A percentile compares a stretch with the other conserved stretches of the same genome.
phyloP scores from a whole-genome alignment of 805 yeast species.

The Candida stauntonica region DNA sequence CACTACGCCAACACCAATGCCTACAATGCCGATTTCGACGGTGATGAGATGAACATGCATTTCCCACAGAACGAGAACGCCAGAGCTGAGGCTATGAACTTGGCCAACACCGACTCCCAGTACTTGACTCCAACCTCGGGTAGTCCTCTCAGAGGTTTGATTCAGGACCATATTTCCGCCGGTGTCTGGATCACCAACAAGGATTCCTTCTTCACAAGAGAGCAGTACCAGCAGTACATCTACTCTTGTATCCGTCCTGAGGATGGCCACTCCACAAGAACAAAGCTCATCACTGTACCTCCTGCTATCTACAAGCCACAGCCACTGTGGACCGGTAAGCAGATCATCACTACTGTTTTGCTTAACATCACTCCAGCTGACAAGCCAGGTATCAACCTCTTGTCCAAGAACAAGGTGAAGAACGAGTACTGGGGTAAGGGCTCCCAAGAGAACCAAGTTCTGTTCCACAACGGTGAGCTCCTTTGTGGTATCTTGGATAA shows the following conservation, averaged over 20 bases:
- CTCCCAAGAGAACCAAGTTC: conserved; percentile 79
- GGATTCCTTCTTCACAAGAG: conserved; percentile 87
- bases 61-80: conserved; percentile 98
- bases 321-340: conserved; percentile 98
- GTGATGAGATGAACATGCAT: conserved; percentile 99
- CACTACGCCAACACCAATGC: conserved; percentile 99
- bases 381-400: conserved; percentile 88
- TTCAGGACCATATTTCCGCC: conserved; percentile 98
- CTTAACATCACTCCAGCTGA: conserved; percentile 80
- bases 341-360: conserved; percentile 87
- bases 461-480: conserved; percentile 83
- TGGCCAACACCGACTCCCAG: conserved; percentile 97
- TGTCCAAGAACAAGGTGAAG: conserved; percentile 83
- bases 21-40: conserved; percentile 97
- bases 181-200: conserved; percentile 98
- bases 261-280: conserved; percentile 86
- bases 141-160: conserved; percentile 95
- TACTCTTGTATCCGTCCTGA: conserved; percentile 96
- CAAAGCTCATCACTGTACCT: conserved; percentile 70
- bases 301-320: conserved; percentile 86
- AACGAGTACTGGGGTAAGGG: conserved; percentile 91
- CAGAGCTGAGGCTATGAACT: conserved; percentile 88
- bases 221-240: conserved; percentile 86
- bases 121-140: conserved; percentile 98
- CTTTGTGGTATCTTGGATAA: conserved; percentile 92